Base-by-base conservation (phyloP, 306 rosid genomes). In the Lithocarpus polystachyus region DNA sequence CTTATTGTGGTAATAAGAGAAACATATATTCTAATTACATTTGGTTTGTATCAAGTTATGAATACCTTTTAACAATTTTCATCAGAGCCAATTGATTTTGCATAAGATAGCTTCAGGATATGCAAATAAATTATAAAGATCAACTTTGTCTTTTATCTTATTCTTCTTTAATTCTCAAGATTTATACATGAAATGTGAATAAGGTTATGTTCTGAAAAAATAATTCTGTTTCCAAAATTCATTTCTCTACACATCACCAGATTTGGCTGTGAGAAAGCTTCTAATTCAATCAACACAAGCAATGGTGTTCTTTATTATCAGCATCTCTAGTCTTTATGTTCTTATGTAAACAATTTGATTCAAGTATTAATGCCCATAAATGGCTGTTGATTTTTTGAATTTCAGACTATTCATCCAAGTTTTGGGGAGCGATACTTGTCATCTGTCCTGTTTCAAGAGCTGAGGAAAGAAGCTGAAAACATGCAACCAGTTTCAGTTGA, bases 401-500 rank as follows among this genome's bases (percentile, higher is more conserved):
- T 79, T 83, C 85, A 95, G 99, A 95, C 99, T 8, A 55, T 95
- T 76, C 99, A 95, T 80, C 93, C 99, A 24, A 95, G 99, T 82
- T 95, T 95, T 0, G 99, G 99, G 13, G 99, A 95, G 74, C 87
- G 99, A 77, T 95, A 95, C 82, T 80, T 95, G 88, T 95, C 99
- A 23, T 93, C 99, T 33, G 96, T 93, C 24, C 74, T 95, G 84
- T 95, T 93, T 77, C 68, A 95, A 84, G 97, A 93, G 53, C 88
- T 95, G 77, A 86, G 97, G 72, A 84, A 80, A 1, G 99, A 95
- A 72, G 97, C 98, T 1, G 98, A 91, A 80, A 95, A 95, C 80
- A 95, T 95, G 99, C 92, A 95, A 73, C 99, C 99, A 54, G 99
- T 95, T 67, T 14, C 97, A 11, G 98, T 95, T 71, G 97, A 94